phyloP scores from a whole-genome alignment of 306 rosid genomes.

The Clitoria ternatea region DNA sequence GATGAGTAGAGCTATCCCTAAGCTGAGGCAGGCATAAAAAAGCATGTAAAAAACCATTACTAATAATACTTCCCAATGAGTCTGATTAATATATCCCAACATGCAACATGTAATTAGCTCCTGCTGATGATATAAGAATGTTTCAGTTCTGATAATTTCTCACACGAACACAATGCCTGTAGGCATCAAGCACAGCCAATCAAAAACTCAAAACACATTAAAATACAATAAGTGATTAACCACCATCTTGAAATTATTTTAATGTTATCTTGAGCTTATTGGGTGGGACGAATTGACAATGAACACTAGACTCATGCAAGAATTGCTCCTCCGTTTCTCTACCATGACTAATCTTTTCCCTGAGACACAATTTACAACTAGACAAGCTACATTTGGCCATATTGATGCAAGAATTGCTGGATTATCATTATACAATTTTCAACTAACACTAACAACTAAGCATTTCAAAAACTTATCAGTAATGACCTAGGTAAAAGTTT shows the following conservation, averaged over 20 bases:
- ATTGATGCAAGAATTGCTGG: background rate
- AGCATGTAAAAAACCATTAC: background rate
- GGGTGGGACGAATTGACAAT: background rate
- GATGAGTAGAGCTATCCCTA: constrained; percentile 83
- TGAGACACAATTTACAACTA: background rate
- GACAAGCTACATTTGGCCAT: background rate
- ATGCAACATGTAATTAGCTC: background rate
- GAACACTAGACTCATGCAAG: background rate
- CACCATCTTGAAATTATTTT: background rate
- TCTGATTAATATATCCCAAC: constrained; percentile 8
- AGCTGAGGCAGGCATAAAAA: constrained; percentile 50
- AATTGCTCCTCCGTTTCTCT: background rate
- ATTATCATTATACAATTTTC: background rate
- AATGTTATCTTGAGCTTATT: background rate
- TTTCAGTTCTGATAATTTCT: background rate
- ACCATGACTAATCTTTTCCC: background rate
- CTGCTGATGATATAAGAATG: background rate
- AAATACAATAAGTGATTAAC: background rate
- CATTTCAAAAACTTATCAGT: constrained; percentile 14
- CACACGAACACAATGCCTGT: background rate
- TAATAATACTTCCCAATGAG: background rate
- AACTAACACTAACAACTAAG: background rate
- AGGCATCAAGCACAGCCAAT: background rate
- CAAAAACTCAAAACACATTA: background rate
- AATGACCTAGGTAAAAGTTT: background rate